A percentile compares a stretch with the other conserved stretches of the same genome.
Conservation (phyloP, 192 early-diverging fungal genomes). For the Globomyces pollinis-pini region DNA sequence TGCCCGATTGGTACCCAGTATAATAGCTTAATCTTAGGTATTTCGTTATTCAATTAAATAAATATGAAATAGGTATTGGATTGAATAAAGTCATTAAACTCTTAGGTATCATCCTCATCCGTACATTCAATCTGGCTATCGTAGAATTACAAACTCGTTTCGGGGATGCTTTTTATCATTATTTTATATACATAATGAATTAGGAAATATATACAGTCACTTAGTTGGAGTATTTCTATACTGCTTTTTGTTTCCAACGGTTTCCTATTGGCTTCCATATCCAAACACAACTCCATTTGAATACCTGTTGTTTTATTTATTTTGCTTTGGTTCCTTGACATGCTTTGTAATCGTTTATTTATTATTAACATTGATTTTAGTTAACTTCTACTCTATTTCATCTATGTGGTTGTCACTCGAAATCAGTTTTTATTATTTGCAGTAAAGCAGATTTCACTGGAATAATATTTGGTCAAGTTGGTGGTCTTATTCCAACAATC, state of each 20-base stretch:
- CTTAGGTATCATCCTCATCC: too few species aligned
- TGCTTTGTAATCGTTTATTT: constrained; percentile 77
- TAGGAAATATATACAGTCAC: constrained; percentile 87
- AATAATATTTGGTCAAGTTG: constrained; percentile 73
- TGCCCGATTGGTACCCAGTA: too few species aligned
- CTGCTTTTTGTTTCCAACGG: neutral
- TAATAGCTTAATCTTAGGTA: too few species aligned
- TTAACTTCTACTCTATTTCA: constrained; percentile 78
- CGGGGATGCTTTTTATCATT: constrained; percentile 64
- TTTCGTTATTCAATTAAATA: too few species aligned
- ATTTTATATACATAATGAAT: constrained; percentile 87
- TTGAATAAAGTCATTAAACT: too few species aligned
- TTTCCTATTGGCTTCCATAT: neutral
- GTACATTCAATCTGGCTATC: constrained; percentile 73
- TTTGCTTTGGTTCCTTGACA: constrained; percentile 61
- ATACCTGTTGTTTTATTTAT: constrained; percentile 60
- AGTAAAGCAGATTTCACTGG: constrained; percentile 92
- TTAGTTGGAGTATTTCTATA: constrained; percentile 52
- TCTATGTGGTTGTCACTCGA: constrained; percentile 76
- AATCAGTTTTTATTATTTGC: constrained; percentile 55
- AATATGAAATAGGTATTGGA: too few species aligned
- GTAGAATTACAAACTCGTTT: constrained; percentile 69
- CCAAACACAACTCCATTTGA: constrained; percentile 31
- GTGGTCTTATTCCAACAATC: constrained; percentile 32
- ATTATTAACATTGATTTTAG: too few species aligned